phyloP scores from a whole-genome alignment of 768 basidiomycete species.

The Kwoniella sp. region DNA sequence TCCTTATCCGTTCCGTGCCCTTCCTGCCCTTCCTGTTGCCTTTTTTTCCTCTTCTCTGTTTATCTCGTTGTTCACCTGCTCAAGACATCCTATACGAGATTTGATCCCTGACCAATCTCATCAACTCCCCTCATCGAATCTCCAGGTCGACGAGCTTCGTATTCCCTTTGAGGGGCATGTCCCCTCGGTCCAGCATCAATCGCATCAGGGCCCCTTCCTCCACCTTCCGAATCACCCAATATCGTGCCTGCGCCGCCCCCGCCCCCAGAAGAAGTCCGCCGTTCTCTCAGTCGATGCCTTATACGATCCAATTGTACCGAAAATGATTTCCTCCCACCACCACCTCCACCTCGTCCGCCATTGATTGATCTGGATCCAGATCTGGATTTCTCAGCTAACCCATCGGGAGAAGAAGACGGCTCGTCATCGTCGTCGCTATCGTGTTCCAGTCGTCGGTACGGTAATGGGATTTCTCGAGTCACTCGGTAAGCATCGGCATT shows the following conservation, averaged over 20 bases:
- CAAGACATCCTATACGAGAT: not conserved
- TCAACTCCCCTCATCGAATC: conserved; percentile 16
- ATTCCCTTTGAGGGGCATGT: conserved; percentile 38
- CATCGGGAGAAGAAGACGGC: not conserved
- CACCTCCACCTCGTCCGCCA: not conserved
- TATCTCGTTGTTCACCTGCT: too few relatives aligned
- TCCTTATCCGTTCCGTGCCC: too few relatives aligned
- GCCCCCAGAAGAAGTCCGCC: not conserved
- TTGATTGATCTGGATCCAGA: not conserved
- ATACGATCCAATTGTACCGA: conserved; percentile 23
- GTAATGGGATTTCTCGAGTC: conserved; percentile 79
- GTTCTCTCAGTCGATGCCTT: conserved; percentile 7
- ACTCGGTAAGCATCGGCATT: conserved; percentile 87
- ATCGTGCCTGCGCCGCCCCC: not conserved
- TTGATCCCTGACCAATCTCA: not conserved
- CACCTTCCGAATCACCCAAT: not conserved
- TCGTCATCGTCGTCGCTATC: conserved; percentile 59
- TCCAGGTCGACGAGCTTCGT: conserved; percentile 46
- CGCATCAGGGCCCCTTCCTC: conserved; percentile 36
- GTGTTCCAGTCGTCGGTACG: conserved; percentile 63
- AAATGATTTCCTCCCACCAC: conserved; percentile 11
- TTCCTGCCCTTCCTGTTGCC: too few relatives aligned
- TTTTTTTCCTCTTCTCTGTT: too few relatives aligned
- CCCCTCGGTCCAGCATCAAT: conserved; percentile 44
- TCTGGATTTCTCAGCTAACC: not conserved